Base-by-base conservation (phyloP, 495 filamentous ascomycete species). In the Penicillium coprophilum region DNA sequence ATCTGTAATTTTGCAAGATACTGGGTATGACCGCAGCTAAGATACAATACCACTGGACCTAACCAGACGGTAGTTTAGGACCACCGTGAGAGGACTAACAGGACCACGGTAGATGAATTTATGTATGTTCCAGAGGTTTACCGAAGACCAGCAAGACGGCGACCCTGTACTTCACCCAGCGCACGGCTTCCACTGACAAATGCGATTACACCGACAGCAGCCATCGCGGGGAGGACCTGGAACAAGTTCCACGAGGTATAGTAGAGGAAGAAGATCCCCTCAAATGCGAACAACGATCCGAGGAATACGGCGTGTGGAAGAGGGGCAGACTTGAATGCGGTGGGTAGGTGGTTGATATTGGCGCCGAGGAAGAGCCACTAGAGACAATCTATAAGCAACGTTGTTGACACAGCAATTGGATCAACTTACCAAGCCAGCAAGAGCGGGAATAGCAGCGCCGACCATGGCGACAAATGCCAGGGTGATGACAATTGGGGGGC, bases 231-330 rank as follows among this genome's bases (percentile, higher is more conserved):
- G 38, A 98, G 81, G 27, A 82, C 82, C 77, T 96, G 87, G 82
- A 97, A 98, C 44, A 98, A 77, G 62, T 86, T 96, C 94, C 93
- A 97, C 61, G 75, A 87, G 30, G 82, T 88, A 69, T 97, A 98
- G 80, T 98, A 98, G 70, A 96, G 71, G 80, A 92, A 92, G 76
- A 97, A 97, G 60, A 96, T 83, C 8, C 83, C 88, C 72, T 98
- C 94, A 77, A 98, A 85, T 12, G 85, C 83, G 24, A 96, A 34
- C 56, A 98, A 83, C 9, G 90, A 94, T 39, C 85, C 87, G 57
- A 93, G 86, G 74, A 97, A 96, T 41, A 88, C 65, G 39, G 82
- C 76, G 66, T 97, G 91, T 9, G 91, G 82, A 20, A 96, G 56
- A 41, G 92, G 92, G 6, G 89, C 87, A 20, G 77, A 77, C 46